Conservation (phyloP, 179 eudicot species). For the Drosera spatulata region DNA sequence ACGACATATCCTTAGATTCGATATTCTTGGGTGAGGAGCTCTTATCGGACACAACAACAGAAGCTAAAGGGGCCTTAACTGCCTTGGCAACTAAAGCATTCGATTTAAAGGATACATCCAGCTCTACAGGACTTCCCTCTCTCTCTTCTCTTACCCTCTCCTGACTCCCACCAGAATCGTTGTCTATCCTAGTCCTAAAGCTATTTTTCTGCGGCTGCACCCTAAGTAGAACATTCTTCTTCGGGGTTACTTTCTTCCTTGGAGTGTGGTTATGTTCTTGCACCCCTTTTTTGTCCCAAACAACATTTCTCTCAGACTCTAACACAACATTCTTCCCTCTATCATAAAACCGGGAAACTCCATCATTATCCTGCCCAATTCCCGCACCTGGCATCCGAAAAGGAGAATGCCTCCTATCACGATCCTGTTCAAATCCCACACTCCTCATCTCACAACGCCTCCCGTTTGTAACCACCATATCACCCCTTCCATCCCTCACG, state of each 20-base stretch:
- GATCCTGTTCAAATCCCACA: not conserved
- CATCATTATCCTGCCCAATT: slow-evolving; percentile 8
- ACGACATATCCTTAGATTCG: slow-evolving; percentile 8
- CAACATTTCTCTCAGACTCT: slow-evolving; percentile 19
- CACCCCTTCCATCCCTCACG: slow-evolving; percentile 11
- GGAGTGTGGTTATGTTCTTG: slow-evolving; percentile 25
- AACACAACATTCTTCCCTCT: slow-evolving; percentile 6
- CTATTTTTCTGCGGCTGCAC: slow-evolving; percentile 31
- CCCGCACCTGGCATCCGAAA: slow-evolving; percentile 16
- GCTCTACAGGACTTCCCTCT: slow-evolving; percentile 47
- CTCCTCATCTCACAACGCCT: slow-evolving; percentile 17
- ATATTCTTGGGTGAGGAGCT: slow-evolving; percentile 16
- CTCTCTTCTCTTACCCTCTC: slow-evolving; percentile 28
- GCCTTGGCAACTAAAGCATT: slow-evolving; percentile 71
- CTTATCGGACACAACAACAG: slow-evolving; percentile 16
- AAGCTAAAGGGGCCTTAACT: slow-evolving; percentile 25
- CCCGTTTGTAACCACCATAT: slow-evolving; percentile 16
- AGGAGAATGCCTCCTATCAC: slow-evolving; percentile 9
- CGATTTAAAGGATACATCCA: slow-evolving; percentile 71
- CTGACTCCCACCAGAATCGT: slow-evolving; percentile 18
- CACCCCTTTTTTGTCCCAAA: slow-evolving; percentile 35
- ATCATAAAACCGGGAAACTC: slow-evolving; percentile 7
- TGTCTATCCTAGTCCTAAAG: slow-evolving; percentile 27
- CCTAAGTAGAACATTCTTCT: slow-evolving; percentile 65
- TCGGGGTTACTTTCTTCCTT: slow-evolving; percentile 31